Conservation (phyloP, 2,329 filamentous ascomycete species). For the Colletotrichum theobromicola region DNA sequence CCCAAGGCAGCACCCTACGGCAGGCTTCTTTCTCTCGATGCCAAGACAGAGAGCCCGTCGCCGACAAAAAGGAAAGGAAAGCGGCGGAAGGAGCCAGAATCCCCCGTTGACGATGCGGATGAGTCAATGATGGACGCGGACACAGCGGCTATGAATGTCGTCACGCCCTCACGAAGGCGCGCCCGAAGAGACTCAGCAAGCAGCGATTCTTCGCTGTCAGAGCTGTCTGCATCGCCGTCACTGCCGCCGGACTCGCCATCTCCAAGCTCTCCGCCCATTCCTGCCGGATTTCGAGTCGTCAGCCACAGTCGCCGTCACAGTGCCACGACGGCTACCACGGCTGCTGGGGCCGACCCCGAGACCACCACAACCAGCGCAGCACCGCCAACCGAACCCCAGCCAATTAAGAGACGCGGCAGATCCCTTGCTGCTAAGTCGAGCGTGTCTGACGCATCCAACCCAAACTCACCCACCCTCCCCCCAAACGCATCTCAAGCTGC, state of each 20-base stretch:
- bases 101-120: not conserved
- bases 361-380: constrained; percentile 19
- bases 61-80: constrained; percentile 13
- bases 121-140: constrained; percentile 6
- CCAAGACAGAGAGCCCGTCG: constrained; percentile 22
- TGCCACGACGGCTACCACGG: constrained; percentile 21
- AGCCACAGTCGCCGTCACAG: constrained; percentile 24
- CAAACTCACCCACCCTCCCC: constrained; percentile 35
- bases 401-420: constrained; percentile 45
- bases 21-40: constrained; percentile 48
- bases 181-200: constrained; percentile 40
- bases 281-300: constrained; percentile 15
- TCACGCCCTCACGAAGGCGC: constrained; percentile 40
- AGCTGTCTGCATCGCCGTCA: constrained; percentile 29
- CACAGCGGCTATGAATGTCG: not conserved
- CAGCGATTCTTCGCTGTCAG: constrained; percentile 50
- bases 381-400: constrained; percentile 31
- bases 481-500: constrained; percentile 26
- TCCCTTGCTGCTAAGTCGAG: constrained; percentile 42
- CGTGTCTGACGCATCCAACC: constrained; percentile 41
- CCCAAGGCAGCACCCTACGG: constrained; percentile 56
- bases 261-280: constrained; percentile 27
- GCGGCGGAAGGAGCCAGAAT: constrained; percentile 9
- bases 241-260: constrained; percentile 41
- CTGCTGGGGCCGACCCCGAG: constrained; percentile 22